Conservation (phyloP, 805 yeast genomes). For the Cyberlindnera euphorbiiphila region DNA sequence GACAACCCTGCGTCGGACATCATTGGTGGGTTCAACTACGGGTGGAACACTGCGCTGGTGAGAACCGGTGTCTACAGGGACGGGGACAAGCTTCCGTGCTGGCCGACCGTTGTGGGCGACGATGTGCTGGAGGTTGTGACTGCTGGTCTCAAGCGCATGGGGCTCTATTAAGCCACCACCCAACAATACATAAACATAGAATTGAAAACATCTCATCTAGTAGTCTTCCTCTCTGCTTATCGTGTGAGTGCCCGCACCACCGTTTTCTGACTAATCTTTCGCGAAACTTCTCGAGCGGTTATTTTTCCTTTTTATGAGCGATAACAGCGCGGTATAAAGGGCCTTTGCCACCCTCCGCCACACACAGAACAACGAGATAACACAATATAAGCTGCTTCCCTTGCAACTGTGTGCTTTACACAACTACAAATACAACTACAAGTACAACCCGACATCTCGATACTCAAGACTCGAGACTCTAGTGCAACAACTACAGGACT, state of each 20-base stretch:
- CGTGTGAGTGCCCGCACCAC: not conserved
- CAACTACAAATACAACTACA: too few species aligned
- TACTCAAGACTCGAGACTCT: too few species aligned
- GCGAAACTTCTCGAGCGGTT: too few species aligned
- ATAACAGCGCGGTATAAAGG: slow-evolving; percentile 1
- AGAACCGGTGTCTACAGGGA: slow-evolving; percentile 84
- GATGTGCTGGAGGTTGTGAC: slow-evolving; percentile 51
- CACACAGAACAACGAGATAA: too few species aligned
- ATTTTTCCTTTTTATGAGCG: too few species aligned
- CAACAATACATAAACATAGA: too few species aligned
- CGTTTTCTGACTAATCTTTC: not conserved
- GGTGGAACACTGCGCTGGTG: slow-evolving; percentile 86
- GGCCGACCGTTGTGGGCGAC: slow-evolving; percentile 48
- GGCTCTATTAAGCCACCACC: slow-evolving; percentile 13
- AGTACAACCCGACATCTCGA: too few species aligned
- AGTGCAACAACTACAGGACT: not conserved
- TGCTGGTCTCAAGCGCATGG: slow-evolving; percentile 17
- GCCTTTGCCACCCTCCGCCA: slow-evolving; percentile 2
- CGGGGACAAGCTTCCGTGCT: slow-evolving; percentile 39
- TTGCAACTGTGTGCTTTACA: too few species aligned
- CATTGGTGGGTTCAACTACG: slow-evolving; percentile 78
- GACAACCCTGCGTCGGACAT: slow-evolving; percentile 95
- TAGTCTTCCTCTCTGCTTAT: not conserved
- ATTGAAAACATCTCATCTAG: too few species aligned
- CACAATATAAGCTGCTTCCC: too few species aligned